Percentiles rank a stretch among this genome's conserved stretches.
These are phyloP conservation scores for Athelia psychrophila DNA, from an alignment of 1,284 basidiomycete genomes.

Conservation along the genomic window DNA sequence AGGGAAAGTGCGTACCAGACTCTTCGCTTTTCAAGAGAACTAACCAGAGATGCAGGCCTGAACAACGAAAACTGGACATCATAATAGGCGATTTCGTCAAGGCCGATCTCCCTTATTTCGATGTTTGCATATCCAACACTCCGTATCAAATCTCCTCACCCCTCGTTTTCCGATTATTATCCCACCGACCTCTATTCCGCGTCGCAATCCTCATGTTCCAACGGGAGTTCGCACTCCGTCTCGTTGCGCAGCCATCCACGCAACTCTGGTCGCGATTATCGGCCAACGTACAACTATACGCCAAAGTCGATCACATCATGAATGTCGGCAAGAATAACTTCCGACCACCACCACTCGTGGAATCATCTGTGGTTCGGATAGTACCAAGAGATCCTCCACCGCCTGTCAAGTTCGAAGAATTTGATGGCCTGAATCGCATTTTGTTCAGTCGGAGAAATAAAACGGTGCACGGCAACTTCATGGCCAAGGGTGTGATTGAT, in stretches of 20 bases:
- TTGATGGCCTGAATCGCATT: conserved; percentile 92
- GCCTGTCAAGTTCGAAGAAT: conserved; percentile 94
- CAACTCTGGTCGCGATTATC: conserved; percentile 93
- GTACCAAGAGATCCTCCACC: conserved; percentile 95
- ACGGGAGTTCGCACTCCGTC: conserved; percentile 93
- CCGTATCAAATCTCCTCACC: conserved; percentile 99
- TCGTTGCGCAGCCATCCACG: conserved; percentile 85
- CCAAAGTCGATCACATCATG: conserved; percentile 96
- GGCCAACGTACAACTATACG: conserved; percentile 95
- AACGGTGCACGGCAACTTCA: conserved; percentile 84
- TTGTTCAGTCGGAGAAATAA: conserved; percentile 92
- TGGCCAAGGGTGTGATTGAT: conserved; percentile 91
- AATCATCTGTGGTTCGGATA: conserved; percentile 89
- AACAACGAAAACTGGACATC: conserved; percentile 92
- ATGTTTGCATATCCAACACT: conserved; percentile 98
- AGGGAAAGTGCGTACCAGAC: conserved; percentile 83
- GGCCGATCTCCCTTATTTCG: conserved; percentile 94
- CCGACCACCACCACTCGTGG: conserved; percentile 93
- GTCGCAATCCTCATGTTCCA: conserved; percentile 99
- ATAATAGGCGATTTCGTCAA: conserved; percentile 98
- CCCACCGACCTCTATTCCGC: conserved; percentile 92
- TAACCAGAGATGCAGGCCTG: conserved; percentile 57
- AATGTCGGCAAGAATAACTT: conserved; percentile 97
- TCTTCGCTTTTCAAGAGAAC: conserved; percentile 3
- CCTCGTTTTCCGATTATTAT: conserved; percentile 94